A percentile compares a stretch with the other conserved stretches of the same genome.
phyloP scores from a whole-genome alignment of 2,329 filamentous ascomycete species.

The Trichophaea hybrida region DNA sequence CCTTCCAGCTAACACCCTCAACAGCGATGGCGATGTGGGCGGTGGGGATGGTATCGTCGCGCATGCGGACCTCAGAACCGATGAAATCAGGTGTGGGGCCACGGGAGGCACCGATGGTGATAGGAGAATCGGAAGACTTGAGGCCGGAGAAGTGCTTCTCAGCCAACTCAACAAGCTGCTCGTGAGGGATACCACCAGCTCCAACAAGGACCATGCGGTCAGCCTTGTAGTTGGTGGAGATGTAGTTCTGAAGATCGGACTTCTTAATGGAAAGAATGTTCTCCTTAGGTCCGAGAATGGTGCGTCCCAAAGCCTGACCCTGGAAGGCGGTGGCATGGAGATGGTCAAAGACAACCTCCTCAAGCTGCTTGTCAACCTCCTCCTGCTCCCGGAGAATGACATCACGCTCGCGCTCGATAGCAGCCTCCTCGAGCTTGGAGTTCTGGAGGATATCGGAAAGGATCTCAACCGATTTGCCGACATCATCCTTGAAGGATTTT shows the following conservation, averaged over 20 bases:
- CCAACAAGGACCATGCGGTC: constrained; percentile 99
- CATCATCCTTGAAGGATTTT: constrained; percentile 96
- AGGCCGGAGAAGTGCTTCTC: constrained; percentile 87
- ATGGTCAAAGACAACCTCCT: constrained; percentile 99
- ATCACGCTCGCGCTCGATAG: constrained; percentile 94
- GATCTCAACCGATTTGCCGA: constrained; percentile 92
- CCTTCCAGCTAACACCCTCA: constrained; percentile 99
- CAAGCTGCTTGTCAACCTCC: constrained; percentile 98
- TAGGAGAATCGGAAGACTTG: constrained; percentile 53
- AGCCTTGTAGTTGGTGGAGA: constrained; percentile 98
- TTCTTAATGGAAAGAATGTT: constrained; percentile 95
- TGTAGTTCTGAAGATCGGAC: constrained; percentile 83
- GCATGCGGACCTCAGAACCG: constrained; percentile 86
- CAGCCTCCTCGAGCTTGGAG: constrained; percentile 86
- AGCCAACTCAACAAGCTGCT: constrained; percentile 85
- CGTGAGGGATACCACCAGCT: constrained; percentile 83
- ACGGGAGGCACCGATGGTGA: constrained; percentile 56
- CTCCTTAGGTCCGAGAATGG: constrained; percentile 91
- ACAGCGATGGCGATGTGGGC: constrained; percentile 98
- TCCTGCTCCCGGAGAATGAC: constrained; percentile 98
- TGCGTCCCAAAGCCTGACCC: constrained; percentile 87
- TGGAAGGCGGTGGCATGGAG: constrained; percentile 97
- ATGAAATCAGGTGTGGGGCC: constrained; percentile 84
- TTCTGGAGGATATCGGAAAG: constrained; percentile 98
- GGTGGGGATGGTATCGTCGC: constrained; percentile 89